Percentiles rank a stretch among this genome's conserved stretches.
These are phyloP conservation scores for Chlamydomonas applanata DNA, from an alignment of 139 green algal genomes.

Conservation along the genomic window DNA sequence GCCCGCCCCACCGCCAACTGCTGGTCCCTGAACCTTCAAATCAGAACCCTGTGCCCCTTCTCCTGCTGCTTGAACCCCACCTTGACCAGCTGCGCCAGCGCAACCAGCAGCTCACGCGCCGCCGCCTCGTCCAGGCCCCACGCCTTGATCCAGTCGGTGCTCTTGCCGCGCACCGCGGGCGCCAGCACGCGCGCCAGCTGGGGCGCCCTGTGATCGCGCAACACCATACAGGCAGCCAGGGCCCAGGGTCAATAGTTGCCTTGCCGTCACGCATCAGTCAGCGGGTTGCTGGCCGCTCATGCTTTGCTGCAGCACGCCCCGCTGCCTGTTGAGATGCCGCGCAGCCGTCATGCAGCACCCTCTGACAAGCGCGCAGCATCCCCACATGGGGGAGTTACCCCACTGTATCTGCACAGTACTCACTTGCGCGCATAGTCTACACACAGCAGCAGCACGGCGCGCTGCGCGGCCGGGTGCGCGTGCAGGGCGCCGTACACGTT, in stretches of 20 bases:
- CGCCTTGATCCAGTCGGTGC: constrained; percentile 30
- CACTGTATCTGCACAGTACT: too few species aligned
- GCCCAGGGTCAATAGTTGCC: too few species aligned
- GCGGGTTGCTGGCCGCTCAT: too few species aligned
- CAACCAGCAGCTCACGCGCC: constrained; percentile 40
- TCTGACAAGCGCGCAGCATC: too few species aligned
- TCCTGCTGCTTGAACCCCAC: constrained; percentile 17
- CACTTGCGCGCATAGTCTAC: constrained; percentile 28
- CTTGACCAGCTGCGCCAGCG: constrained; percentile 43
- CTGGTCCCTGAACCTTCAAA: neutral
- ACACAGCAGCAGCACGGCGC: constrained; percentile 25
- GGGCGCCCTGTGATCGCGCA: neutral
- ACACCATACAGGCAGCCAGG: too few species aligned
- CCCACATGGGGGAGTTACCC: too few species aligned
- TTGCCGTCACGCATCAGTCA: too few species aligned
- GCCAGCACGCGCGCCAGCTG: constrained; percentile 16
- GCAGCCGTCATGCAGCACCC: too few species aligned
- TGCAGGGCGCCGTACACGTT: constrained; percentile 28
- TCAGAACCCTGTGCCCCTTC: neutral
- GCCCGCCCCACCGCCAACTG: neutral
- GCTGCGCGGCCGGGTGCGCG: constrained; percentile 8
- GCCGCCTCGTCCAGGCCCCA: constrained; percentile 38
- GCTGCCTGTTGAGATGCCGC: too few species aligned
- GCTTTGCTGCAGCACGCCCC: too few species aligned
- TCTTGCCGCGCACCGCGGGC: constrained; percentile 35